A percentile compares a stretch with the other conserved stretches of the same genome.
Conservation (phyloP, 2,329 filamentous ascomycete genomes). For the Lasiodiplodia gonubiensis region DNA sequence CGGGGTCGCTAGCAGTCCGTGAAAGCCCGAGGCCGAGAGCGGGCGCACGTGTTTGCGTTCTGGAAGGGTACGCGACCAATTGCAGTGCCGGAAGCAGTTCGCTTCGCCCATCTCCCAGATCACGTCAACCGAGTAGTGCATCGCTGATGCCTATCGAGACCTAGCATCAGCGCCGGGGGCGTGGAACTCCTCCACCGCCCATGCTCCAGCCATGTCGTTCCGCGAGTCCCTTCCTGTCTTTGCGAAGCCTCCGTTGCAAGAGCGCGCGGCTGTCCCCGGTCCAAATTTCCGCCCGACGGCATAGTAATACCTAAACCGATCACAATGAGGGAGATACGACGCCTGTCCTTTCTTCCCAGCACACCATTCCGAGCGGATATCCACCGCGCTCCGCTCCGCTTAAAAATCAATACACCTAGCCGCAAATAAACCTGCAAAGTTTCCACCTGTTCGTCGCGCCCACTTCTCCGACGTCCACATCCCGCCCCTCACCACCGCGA, state of each 20-base stretch:
- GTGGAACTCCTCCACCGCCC: slow-evolving; percentile 5
- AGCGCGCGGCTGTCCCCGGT: slow-evolving; percentile 2
- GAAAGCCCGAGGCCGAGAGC: slow-evolving; percentile 3
- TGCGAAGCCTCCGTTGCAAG: slow-evolving; percentile 4
- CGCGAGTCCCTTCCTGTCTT: slow-evolving; percentile 17
- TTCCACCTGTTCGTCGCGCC: neutral
- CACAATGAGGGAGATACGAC: slow-evolving; percentile 14
- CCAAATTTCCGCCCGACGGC: neutral
- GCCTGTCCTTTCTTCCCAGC: slow-evolving; percentile 2
- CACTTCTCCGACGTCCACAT: neutral
- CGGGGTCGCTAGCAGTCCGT: neutral
- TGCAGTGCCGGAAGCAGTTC: neutral
- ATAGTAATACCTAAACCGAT: neutral
- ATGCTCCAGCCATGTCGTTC: slow-evolving; percentile 8
- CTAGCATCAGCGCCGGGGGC: neutral
- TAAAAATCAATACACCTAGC: slow-evolving; percentile 17
- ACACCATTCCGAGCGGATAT: slow-evolving; percentile 12
- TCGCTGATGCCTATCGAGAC: slow-evolving; percentile 21
- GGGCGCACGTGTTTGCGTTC: slow-evolving; percentile 10
- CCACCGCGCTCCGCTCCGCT: slow-evolving; percentile 18
- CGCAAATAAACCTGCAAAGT: neutral
- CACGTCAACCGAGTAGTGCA: slow-evolving; percentile 25
- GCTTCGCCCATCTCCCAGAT: slow-evolving; percentile 14
- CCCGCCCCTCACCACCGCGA: neutral
- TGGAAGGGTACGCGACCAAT: slow-evolving; percentile 10